Evolutionary conservation across 768 basidiomycete species (phyloP).

Genomic region (Podaxis mareebaensis): DNA sequence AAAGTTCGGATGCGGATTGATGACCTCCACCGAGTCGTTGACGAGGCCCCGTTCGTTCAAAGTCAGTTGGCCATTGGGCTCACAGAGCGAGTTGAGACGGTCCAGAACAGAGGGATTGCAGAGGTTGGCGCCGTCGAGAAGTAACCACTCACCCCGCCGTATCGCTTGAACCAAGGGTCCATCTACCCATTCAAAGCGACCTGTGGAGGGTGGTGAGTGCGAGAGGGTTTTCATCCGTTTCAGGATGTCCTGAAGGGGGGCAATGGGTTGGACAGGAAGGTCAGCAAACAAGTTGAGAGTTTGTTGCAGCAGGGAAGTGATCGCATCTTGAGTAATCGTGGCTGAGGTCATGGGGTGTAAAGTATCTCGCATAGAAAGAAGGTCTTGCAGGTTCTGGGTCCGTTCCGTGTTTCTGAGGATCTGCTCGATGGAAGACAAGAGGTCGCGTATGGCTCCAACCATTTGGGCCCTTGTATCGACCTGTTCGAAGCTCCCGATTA

Average conservation of each 20-base stretch:
- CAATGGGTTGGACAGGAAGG: constrained; percentile 1
- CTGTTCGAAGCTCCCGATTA: constrained; percentile 96
- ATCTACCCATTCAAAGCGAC: constrained; percentile 92
- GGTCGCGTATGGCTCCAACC: constrained; percentile 37
- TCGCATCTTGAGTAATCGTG: constrained; percentile 2
- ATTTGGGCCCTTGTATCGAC: constrained; percentile 55
- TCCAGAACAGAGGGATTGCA: constrained; percentile 96
- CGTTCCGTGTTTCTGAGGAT: constrained; percentile 30
- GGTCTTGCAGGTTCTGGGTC: background rate
- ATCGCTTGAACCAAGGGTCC: constrained; percentile 88
- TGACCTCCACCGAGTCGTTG: constrained; percentile 67
- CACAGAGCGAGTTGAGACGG: constrained; percentile 94
- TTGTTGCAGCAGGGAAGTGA: constrained; percentile 10
- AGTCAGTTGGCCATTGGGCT: constrained; percentile 77
- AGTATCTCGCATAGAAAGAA: constrained; percentile 9
- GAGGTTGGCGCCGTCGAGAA: constrained; percentile 91
- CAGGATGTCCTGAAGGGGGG: background rate
- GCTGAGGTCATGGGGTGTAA: constrained; percentile 19
- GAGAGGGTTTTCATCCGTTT: background rate
- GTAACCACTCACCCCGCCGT: constrained; percentile 84
- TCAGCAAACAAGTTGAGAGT: constrained; percentile 16
- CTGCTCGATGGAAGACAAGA: constrained; percentile 38
- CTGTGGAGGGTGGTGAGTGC: constrained; percentile 25
- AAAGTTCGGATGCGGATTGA: constrained; percentile 86
- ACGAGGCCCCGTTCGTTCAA: constrained; percentile 89